These are phyloP conservation scores for Trametes polyzona DNA, from an alignment of 1,284 basidiomycete genomes.

Conservation along the genomic window DNA sequence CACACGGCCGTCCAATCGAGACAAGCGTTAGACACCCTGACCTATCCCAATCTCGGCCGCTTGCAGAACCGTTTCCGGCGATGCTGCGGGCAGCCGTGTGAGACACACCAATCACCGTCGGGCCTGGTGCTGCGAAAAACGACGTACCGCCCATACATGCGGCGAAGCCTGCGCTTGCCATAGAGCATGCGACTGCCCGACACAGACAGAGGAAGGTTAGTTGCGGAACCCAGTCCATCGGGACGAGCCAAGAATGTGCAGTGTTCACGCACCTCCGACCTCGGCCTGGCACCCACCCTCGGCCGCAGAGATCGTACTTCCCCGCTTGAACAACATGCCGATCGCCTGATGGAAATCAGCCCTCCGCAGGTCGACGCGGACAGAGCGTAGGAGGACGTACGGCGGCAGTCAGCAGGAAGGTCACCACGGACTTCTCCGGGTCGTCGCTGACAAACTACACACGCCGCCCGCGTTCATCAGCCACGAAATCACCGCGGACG, in stretches of 20 bases:
- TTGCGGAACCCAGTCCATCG: no score
- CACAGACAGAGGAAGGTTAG: no score
- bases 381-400: slow-evolving; percentile 43
- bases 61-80: slow-evolving; percentile 81
- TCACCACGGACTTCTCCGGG: slow-evolving; percentile 83
- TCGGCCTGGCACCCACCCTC: slow-evolving; percentile 92
- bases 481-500: background rate
- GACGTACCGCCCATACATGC: slow-evolving; percentile 86
- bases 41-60: slow-evolving; percentile 96
- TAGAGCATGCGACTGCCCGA: slow-evolving; percentile 89
- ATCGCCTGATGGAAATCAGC: slow-evolving; percentile 58
- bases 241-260: background rate
- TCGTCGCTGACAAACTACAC: slow-evolving; percentile 85
- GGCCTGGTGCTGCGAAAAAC: background rate
- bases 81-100: slow-evolving; percentile 48
- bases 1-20: background rate
- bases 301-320: slow-evolving; percentile 94
- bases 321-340: slow-evolving; percentile 97
- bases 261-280: slow-evolving; percentile 64
- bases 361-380: background rate
- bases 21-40: slow-evolving; percentile 37
- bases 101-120: slow-evolving; percentile 5
- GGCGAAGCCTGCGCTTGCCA: slow-evolving; percentile 92
- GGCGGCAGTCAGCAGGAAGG: slow-evolving; percentile 84
- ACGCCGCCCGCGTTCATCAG: background rate